phyloP scores from a whole-genome alignment of 306 rosid genomes.

The Leucaena leucocephala region DNA sequence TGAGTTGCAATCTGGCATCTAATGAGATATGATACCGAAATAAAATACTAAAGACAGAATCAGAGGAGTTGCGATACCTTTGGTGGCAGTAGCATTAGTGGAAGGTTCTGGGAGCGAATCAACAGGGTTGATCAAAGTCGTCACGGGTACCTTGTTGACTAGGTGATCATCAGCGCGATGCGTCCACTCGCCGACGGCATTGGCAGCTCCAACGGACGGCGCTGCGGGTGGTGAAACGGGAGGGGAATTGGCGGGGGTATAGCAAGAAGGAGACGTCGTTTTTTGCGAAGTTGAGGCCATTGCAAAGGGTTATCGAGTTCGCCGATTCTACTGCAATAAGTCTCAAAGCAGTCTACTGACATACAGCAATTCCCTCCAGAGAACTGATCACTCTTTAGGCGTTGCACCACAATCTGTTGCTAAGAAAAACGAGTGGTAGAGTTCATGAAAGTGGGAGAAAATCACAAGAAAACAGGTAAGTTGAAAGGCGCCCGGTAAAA shows the following conservation, averaged over 20 bases:
- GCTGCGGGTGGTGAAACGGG: conserved; percentile 41
- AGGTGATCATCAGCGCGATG: conserved; percentile 56
- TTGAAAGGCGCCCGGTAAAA: not conserved
- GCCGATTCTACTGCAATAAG: conserved; percentile 56
- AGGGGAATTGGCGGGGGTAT: conserved; percentile 22
- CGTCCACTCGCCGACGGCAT: conserved; percentile 55
- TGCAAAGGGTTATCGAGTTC: conserved; percentile 66
- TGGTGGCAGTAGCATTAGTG: conserved; percentile 52
- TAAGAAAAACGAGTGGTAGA: not conserved
- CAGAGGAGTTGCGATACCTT: conserved; percentile 48
- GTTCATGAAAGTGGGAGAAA: conserved; percentile 1
- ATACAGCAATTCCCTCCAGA: conserved; percentile 60
- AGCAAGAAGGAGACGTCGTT: conserved; percentile 51
- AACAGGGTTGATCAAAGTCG: conserved; percentile 51
- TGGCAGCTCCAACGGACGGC: conserved; percentile 40
- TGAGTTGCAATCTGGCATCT: not conserved
- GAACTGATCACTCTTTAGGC: conserved; percentile 22
- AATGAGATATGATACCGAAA: not conserved
- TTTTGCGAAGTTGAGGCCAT: conserved; percentile 82
- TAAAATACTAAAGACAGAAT: not conserved
- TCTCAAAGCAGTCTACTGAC: conserved; percentile 68
- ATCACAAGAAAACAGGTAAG: not conserved
- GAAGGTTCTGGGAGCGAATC: conserved; percentile 56
- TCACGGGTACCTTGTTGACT: conserved; percentile 50
- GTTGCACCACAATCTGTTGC: conserved; percentile 16